A percentile compares a stretch with the other conserved stretches of the same genome.
These are phyloP conservation scores for Penicillium herquei DNA, from an alignment of 495 filamentous ascomycete species.

Conservation along the genomic window DNA sequence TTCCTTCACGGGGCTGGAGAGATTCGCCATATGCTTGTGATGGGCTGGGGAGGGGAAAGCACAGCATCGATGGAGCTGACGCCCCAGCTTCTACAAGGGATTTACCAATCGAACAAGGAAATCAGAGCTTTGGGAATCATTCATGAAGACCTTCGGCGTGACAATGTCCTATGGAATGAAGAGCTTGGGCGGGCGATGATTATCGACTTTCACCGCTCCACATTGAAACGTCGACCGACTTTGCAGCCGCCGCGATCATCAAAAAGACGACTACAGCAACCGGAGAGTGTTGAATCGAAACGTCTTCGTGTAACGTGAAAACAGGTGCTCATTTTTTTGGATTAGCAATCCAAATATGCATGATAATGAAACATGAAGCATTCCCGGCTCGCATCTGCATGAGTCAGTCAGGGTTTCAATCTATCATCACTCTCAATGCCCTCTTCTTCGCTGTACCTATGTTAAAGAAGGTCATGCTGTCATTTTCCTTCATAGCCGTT, in stretches of 20 bases:
- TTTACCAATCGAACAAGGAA: conserved; percentile 17
- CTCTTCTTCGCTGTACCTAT: conserved; percentile 21
- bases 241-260: neutral
- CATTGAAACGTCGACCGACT: conserved; percentile 10
- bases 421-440: no score
- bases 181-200: conserved; percentile 29
- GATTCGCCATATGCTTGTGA: conserved; percentile 48
- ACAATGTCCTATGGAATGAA: conserved; percentile 32
- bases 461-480: conserved; percentile 14
- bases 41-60: conserved; percentile 44
- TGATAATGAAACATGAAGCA: no score
- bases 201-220: conserved; percentile 34
- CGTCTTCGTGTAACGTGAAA: conserved; percentile 6
- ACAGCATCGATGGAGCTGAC: conserved; percentile 13
- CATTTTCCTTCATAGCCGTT: conserved; percentile 8
- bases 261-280: conserved; percentile 15
- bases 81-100: conserved; percentile 6
- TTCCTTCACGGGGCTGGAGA: conserved; percentile 37
- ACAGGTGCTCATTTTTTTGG: no score
- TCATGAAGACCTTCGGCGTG: conserved; percentile 20
- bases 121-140: conserved; percentile 19
- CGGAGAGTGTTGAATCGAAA: conserved; percentile 10
- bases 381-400: no score
- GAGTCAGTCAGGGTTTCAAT: no score
- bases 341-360: no score